phyloP scores from a whole-genome alignment of 1,139 yeast species.

The Wickerhamomyces sp. region DNA sequence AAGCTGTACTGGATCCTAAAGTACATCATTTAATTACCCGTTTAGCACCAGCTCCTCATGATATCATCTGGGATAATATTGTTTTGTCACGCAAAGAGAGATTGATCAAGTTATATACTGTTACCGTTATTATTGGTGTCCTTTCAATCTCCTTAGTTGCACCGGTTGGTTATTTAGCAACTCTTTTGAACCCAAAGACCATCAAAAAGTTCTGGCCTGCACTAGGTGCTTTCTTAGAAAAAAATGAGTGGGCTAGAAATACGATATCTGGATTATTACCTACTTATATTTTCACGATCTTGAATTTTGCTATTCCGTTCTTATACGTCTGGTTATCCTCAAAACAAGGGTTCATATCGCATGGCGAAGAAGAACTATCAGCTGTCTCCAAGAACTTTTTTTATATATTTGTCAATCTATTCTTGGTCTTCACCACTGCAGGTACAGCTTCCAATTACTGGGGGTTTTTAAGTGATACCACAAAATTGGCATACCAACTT shows the following conservation, averaged over 20 bases:
- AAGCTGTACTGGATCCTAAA: constrained; percentile 73
- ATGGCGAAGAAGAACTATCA: constrained; percentile 72
- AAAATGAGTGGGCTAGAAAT: constrained; percentile 65
- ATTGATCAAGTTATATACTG: constrained; percentile 50
- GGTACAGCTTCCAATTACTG: constrained; percentile 76
- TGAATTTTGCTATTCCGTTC: constrained; percentile 66
- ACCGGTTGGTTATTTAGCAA: constrained; percentile 71
- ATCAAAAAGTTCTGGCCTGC: constrained; percentile 72
- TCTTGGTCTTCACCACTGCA: constrained; percentile 72
- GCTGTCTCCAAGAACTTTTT: constrained; percentile 75
- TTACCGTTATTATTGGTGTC: constrained; percentile 58
- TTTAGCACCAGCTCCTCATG: constrained; percentile 80
- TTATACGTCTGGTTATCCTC: constrained; percentile 63
- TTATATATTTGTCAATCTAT: constrained; percentile 72
- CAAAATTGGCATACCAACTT: constrained; percentile 66
- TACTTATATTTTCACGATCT: constrained; percentile 64
- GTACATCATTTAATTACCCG: constrained; percentile 66
- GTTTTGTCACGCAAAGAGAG: constrained; percentile 55
- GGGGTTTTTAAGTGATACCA: constrained; percentile 75
- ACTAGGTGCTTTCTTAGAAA: constrained; percentile 53
- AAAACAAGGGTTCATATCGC: constrained; percentile 67
- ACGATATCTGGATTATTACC: constrained; percentile 74
- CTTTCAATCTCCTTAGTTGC: constrained; percentile 61
- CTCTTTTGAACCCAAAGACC: constrained; percentile 66
- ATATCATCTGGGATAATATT: constrained; percentile 72